Conservation (phyloP, 2,329 filamentous ascomycete genomes). For the Spiromastix sp. region DNA sequence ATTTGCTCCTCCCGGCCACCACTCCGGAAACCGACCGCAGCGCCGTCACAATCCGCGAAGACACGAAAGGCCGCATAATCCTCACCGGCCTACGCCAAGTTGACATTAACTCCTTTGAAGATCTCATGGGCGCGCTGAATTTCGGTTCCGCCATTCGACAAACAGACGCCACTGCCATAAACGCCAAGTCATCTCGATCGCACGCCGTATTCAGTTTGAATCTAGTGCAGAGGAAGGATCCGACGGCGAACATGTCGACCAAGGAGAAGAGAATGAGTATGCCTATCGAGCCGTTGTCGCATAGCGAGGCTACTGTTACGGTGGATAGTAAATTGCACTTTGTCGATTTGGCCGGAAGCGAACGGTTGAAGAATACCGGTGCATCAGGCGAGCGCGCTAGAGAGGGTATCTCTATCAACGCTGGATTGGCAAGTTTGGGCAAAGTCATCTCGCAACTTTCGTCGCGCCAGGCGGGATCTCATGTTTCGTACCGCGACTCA, state of each 20-base stretch:
- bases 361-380: conserved; percentile 92
- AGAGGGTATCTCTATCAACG: conserved; percentile 97
- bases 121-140: conserved; percentile 78
- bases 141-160: conserved; percentile 91
- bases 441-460: conserved; percentile 98
- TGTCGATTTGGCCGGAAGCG: conserved; percentile 92
- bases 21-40: conserved; percentile 59
- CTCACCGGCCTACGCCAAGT: conserved; percentile 83
- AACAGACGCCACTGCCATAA: conserved; percentile 93
- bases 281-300: conserved; percentile 66
- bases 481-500: conserved; percentile 98
- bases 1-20: conserved; percentile 72
- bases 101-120: conserved; percentile 81
- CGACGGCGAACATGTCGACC: conserved; percentile 36
- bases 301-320: conserved; percentile 57
- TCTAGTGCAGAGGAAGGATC: conserved; percentile 67
- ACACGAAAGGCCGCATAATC: conserved; percentile 87
- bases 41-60: conserved; percentile 84
- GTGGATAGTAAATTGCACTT: conserved; percentile 98
- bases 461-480: conserved; percentile 72
- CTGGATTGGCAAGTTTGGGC: conserved; percentile 82
- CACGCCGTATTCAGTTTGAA: conserved; percentile 97
- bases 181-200: conserved; percentile 93
- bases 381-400: conserved; percentile 88
- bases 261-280: conserved; percentile 80